phyloP scores from a whole-genome alignment of 1,139 yeast genomes.

The Magnusiomyces ingens region DNA sequence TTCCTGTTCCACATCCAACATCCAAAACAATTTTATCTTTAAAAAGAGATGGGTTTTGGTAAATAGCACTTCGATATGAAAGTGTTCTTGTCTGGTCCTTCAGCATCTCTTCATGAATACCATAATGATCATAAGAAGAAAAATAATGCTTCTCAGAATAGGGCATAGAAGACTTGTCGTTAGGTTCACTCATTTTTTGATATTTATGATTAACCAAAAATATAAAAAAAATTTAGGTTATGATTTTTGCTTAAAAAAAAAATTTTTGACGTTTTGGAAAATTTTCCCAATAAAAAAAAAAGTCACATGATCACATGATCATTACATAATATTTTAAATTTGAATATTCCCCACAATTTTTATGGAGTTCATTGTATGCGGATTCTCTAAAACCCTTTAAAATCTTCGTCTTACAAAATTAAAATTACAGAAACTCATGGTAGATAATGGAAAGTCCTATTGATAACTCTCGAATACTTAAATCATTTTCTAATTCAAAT shows the following conservation, averaged over 20 bases:
- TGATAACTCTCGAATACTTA: not conserved
- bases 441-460: not conserved
- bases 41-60: constrained; percentile 81
- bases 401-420: not conserved
- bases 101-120: constrained; percentile 98
- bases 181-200: constrained; percentile 7
- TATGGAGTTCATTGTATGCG: not conserved
- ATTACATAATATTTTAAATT: not conserved
- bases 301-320: not conserved
- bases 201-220: not conserved
- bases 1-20: constrained; percentile 98
- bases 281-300: not conserved
- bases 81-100: constrained; percentile 92
- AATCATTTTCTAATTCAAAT: not conserved
- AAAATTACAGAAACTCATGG: not conserved
- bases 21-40: constrained; percentile 94
- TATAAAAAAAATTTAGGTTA: not conserved
- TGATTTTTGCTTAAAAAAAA: not conserved
- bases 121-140: constrained; percentile 91
- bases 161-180: constrained; percentile 18
- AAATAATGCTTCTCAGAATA: constrained; percentile 83
- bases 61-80: constrained; percentile 87
- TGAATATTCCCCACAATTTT: constrained; percentile 1
- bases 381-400: not conserved
- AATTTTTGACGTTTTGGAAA: not conserved